These are phyloP conservation scores for Ophiostoma fasciatum DNA, from an alignment of 2,329 filamentous ascomycete genomes.

Conservation along the genomic window DNA sequence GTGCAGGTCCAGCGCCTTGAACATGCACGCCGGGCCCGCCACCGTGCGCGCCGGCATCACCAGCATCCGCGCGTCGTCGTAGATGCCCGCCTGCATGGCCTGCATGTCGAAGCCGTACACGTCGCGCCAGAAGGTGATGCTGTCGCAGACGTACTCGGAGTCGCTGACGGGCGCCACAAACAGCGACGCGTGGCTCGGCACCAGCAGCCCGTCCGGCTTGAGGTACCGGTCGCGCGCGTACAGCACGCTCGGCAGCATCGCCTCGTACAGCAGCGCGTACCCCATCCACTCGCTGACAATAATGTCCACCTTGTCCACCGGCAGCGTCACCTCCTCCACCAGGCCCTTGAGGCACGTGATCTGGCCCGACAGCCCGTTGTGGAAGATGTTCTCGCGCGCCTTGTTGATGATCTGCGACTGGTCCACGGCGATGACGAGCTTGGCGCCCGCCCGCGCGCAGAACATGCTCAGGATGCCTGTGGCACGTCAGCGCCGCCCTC, in stretches of 20 bases:
- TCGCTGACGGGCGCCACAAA: conserved; percentile 71
- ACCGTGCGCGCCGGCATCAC: conserved; percentile 48
- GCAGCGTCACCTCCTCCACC: conserved; percentile 72
- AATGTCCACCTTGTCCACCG: conserved; percentile 72
- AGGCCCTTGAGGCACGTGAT: conserved; percentile 74
- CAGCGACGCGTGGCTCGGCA: conserved; percentile 73
- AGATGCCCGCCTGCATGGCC: conserved; percentile 71
- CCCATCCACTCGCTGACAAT: conserved; percentile 99
- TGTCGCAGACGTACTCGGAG: conserved; percentile 60
- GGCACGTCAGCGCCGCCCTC: not conserved
- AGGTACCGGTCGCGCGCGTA: conserved; percentile 81
- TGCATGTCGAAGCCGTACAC: conserved; percentile 94
- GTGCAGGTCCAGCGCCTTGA: conserved; percentile 66
- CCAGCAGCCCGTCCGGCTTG: conserved; percentile 63
- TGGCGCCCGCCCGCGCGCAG: conserved; percentile 77
- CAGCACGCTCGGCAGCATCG: conserved; percentile 87
- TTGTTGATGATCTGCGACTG: conserved; percentile 83
- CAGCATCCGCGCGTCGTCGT: conserved; percentile 68
- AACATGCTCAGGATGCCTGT: conserved; percentile 80
- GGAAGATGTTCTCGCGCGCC: conserved; percentile 69
- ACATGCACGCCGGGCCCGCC: conserved; percentile 45
- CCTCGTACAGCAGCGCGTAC: conserved; percentile 83
- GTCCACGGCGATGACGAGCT: conserved; percentile 78
- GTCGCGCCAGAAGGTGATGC: conserved; percentile 74
- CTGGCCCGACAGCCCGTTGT: conserved; percentile 57